Base-by-base conservation (phyloP, 1,284 basidiomycete genomes). In the Mrakiaceae sp. region DNA sequence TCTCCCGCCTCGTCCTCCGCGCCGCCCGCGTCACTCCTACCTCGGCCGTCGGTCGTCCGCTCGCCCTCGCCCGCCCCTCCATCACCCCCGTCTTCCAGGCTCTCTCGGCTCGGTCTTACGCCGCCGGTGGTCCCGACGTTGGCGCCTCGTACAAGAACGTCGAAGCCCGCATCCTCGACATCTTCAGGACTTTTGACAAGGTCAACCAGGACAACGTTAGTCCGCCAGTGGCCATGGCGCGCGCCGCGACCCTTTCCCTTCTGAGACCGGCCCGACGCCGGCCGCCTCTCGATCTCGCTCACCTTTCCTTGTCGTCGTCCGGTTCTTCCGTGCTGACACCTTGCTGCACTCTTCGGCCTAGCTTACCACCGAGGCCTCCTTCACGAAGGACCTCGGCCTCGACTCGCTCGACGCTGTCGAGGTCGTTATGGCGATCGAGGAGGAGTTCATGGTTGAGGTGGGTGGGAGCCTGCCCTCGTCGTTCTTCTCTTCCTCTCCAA, bases 381-480 rank as follows among this genome's bases (percentile, higher is more conserved):
- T 99, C 79, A 81, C 86, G 66, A 80, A 83, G 60, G 93, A 98
- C 80, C 85, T 99, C 66, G 89, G 92, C 51, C 83, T 99, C 60
- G 96, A 99, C 80, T 97, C 93, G 72, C 81, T 99, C 73, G 96
- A 98, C 77, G 85, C 93, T 57, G 95, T 99, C 54, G 96, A 99
- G 78, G 94, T 98, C 54, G 91, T 98, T 72, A 98, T 99, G 94
- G 93, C 95, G 58, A 89, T 99, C 71, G 96, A 99, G 79, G 95
- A 98, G 86, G 95, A 91, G 75, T 82, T 81, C 70, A 74, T 75
- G 62, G 78, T 78, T 63, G 77, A 78, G 72, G 59, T 60, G 12
- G n/a, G 55, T 57, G 7, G 27, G 27, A 27, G 27, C 27, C 52
- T 53, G 52, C 39, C 16, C n/a, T 7, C 14, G 57, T 69, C 54